A percentile compares a stretch with the other conserved stretches of the same genome.
phyloP scores from a whole-genome alignment of 139 green algal species.

The Asterochloris erici region DNA sequence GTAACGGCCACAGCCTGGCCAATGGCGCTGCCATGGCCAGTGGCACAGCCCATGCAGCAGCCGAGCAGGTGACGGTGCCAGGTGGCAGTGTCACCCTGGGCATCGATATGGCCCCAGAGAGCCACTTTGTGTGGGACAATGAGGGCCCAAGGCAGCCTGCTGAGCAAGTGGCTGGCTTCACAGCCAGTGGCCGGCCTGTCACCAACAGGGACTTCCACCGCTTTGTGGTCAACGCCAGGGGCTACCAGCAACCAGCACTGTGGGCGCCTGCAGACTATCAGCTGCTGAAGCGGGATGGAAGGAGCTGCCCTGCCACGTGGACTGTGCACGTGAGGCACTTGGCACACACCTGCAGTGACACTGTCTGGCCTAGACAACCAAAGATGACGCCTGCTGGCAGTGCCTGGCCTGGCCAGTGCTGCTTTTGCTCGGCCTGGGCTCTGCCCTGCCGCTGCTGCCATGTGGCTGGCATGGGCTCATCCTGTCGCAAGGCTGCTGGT shows the following conservation, averaged over 20 bases:
- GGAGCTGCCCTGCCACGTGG: slow-evolving; percentile 48
- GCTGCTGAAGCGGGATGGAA: slow-evolving; percentile 24
- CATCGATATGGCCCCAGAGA: background rate
- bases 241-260: slow-evolving; percentile 36
- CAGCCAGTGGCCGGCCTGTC: slow-evolving; percentile 31
- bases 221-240: slow-evolving; percentile 37
- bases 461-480: background rate
- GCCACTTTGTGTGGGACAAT: slow-evolving; percentile 61
- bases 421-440: too few relatives aligned
- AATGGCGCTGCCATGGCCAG: background rate
- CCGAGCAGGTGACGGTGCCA: background rate
- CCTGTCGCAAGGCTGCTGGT: background rate
- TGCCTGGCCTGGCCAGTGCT: too few relatives aligned
- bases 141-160: slow-evolving; percentile 33
- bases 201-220: slow-evolving; percentile 44
- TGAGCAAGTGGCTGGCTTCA: slow-evolving; percentile 20
- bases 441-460: background rate
- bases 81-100: slow-evolving; percentile 33
- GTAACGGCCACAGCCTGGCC: background rate
- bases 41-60: background rate
- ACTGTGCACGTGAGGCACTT: slow-evolving; percentile 7
- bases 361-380: too few relatives aligned
- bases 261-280: slow-evolving; percentile 38
- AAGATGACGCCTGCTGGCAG: too few relatives aligned
- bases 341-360: too few relatives aligned